Conservation (phyloP, 75 land plant species). For the Selaginella tamariscina region DNA sequence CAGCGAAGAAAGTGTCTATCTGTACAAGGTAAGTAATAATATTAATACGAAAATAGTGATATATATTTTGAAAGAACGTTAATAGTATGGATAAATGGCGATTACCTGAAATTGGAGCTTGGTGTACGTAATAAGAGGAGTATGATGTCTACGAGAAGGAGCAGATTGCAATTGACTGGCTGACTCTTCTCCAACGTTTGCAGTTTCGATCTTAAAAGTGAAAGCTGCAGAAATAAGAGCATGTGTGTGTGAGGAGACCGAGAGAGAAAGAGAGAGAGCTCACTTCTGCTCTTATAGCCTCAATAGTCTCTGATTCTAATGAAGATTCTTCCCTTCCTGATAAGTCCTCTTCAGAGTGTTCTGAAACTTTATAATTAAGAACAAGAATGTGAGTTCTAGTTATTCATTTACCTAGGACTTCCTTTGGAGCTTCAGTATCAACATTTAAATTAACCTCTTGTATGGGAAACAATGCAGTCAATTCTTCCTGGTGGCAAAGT, state of each 20-base stretch:
- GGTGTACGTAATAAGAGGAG: slow-evolving; percentile 72
- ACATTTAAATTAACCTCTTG: slow-evolving; percentile 27
- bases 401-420: too few relatives aligned
- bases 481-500: slow-evolving; percentile 77
- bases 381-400: too few relatives aligned
- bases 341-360: too few relatives aligned
- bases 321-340: too few relatives aligned
- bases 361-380: too few relatives aligned
- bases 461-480: slow-evolving; percentile 48
- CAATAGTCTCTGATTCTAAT: too few relatives aligned
- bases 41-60: background rate
- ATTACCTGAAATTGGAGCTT: slow-evolving; percentile 78
- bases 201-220: background rate
- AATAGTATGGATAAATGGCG: background rate
- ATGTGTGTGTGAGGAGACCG: too few relatives aligned
- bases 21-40: slow-evolving; percentile 18
- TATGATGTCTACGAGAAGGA: slow-evolving; percentile 34
- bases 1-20: slow-evolving; percentile 98
- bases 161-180: background rate
- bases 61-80: slow-evolving; percentile 13
- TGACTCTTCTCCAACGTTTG: background rate
- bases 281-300: too few relatives aligned
- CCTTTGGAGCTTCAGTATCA: background rate
- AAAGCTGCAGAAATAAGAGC: too few relatives aligned
- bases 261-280: too few relatives aligned